Evolutionary conservation across 2,329 filamentous ascomycete genomes (phyloP), one percentile per base, ranked within the genome.

Genomic region (Lasiodiplodia sp.): DNA sequence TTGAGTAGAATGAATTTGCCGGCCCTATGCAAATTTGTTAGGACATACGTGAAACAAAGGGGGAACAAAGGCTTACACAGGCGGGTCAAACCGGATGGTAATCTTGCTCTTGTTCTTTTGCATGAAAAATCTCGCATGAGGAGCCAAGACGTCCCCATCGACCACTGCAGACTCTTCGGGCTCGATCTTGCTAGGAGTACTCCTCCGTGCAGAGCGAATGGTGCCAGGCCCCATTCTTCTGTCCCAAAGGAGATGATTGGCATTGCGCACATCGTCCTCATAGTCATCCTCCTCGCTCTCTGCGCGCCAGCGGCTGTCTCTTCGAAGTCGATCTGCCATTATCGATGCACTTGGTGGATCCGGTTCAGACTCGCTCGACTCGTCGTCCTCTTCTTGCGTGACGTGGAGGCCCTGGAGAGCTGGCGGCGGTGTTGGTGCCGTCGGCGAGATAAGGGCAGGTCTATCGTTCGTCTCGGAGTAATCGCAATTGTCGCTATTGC

Each of bases 1-100:
- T 97, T 97, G 71, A 98, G 84, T 52, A 97, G 81, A 65, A 98
- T 91, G 77, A 92, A 96, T 68, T 92, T 88, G 5, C 92, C 92
- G 12, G 92, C 93, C 10, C 86, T 88, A 70, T 38, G 51, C 14
- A 28, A 8, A 23, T 4, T 34, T 18, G 44, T 70, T 63, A 70
- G 69, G 23, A 3, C 56, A 10, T 18, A 37, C 10, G 12, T 16
- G 2, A 6, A 23, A 10, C 21, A 5, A 7, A 40, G 2, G 12
- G 16, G 0, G 25, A n/a, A 37, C 25, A 55, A 52, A 57, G 16
- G 82, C 85, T 78, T 81, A 86, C 69, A 96, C 87, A 0, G 92
- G 91, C 68, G 93, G 92, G 73, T 94, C 88, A 73, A 98, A 97
- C 69, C 88, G 90, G 74, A 98, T 91, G 16, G 91, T 94, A 73